phyloP scores from a whole-genome alignment of 2,329 filamentous ascomycete genomes.

The Apiospora sp. region DNA sequence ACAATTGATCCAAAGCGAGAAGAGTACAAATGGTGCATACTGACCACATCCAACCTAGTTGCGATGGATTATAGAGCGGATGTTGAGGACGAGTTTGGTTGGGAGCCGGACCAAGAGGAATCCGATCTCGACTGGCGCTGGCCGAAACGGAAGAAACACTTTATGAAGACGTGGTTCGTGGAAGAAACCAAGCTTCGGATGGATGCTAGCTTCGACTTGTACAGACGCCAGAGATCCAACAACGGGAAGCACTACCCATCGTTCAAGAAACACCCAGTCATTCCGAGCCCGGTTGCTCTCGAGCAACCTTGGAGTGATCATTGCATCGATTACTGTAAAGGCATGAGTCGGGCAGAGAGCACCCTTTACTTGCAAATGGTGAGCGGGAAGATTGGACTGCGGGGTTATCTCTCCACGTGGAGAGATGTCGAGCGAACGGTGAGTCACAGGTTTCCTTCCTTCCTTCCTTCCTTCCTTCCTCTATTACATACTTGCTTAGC shows the following conservation, averaged over 20 bases:
- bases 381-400: neutral
- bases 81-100: neutral
- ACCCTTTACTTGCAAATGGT: neutral
- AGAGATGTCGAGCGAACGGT: neutral
- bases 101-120: neutral
- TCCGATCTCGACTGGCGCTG: neutral
- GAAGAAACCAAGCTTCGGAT: neutral
- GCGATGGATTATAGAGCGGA: neutral
- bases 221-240: neutral
- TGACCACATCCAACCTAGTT: neutral
- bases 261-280: neutral
- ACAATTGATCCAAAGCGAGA: no score
- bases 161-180: neutral
- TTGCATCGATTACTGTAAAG: neutral
- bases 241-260: neutral
- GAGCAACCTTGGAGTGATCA: neutral
- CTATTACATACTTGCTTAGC: neutral
- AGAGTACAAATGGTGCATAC: no score
- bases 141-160: neutral
- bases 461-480: neutral
- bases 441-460: no score
- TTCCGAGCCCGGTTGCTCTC: neutral
- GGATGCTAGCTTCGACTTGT: neutral
- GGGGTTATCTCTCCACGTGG: neutral
- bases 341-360: neutral